Evolutionary conservation across 2,329 filamentous ascomycete genomes (phyloP), one percentile per base, ranked within the genome.

Genomic region (Botrytis galanthina): DNA sequence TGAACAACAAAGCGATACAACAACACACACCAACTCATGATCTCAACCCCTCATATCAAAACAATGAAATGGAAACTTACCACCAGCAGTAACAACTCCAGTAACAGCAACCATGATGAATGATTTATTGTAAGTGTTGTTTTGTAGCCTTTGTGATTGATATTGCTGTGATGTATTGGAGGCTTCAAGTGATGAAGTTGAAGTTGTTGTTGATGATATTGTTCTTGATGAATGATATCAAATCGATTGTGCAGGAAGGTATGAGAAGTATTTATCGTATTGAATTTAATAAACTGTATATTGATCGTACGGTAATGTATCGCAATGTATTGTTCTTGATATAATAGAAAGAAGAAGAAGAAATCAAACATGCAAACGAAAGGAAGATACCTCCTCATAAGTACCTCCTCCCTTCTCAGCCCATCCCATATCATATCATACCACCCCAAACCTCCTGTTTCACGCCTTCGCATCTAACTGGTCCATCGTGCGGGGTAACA

Each of bases 21-120:
- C 8, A 67, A 7, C 26, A 10, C 18, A 37, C 32, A 42, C 7
- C n/a, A 20, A 6, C 22, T 4, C 51, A 26, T 4, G n/a, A n/a
- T 0, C 9, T 42, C 60, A 62, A 62, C 7, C 9, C 26, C 42
- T 18, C 26, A 29, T 3, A 39, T n/a, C 4, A 39, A 18, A n/a
- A 26, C 29, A 48, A 60, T 22, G 51, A 71, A 71, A 18, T 6
- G 2, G 16, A 46, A 46, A 72, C 70, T 72, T 54, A 72, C 70
- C 70, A 67, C 70, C 70, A 57, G 70, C 70, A 66, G 60, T 72
- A 59, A 72, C 37, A 16, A 72, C 20, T 42, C 70, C 70, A 35
- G 70, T 72, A 32, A 72, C 46, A 72, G 70, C 70, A n/a, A 72
- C 70, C 70, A 72, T 72, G 37, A 46, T 72, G 59, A 3, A 29